Evolutionary conservation across 805 yeast species (phyloP).

Genomic region (Zygotorulaspora chibaensis): DNA sequence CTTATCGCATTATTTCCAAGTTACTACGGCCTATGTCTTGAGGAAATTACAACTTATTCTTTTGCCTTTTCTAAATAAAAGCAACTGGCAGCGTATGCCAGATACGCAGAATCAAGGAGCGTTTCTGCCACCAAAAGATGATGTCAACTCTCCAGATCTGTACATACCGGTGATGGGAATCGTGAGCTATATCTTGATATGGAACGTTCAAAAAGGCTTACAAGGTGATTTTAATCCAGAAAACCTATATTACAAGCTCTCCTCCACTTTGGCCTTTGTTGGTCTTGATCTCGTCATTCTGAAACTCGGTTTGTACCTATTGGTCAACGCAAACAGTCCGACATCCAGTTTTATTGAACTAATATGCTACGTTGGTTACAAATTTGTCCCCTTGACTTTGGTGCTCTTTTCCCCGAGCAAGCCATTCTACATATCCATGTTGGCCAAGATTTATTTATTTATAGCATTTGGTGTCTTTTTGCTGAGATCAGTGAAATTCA

Average conservation of each 20-base stretch:
- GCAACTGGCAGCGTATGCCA: slow-evolving; percentile 69
- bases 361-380: slow-evolving; percentile 87
- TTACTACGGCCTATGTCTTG: slow-evolving; percentile 81
- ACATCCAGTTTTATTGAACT: slow-evolving; percentile 67
- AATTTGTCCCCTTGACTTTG: slow-evolving; percentile 76
- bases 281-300: slow-evolving; percentile 70
- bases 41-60: slow-evolving; percentile 67
- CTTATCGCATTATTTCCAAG: slow-evolving; percentile 84
- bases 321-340: slow-evolving; percentile 36
- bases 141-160: slow-evolving; percentile 92
- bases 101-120: slow-evolving; percentile 19
- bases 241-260: slow-evolving; percentile 78
- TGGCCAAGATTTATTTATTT: slow-evolving; percentile 47
- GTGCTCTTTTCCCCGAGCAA: slow-evolving; percentile 50
- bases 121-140: slow-evolving; percentile 68
- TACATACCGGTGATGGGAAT: slow-evolving; percentile 93
- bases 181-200: slow-evolving; percentile 76
- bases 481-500: slow-evolving; percentile 50
- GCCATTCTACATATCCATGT: slow-evolving; percentile 39
- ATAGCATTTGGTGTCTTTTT: slow-evolving; percentile 61
- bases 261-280: slow-evolving; percentile 80
- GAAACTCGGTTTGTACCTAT: slow-evolving; percentile 76
- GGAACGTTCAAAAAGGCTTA: slow-evolving; percentile 82
- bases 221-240: slow-evolving; percentile 91
- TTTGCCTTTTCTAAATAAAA: slow-evolving; percentile 76